Evolutionary conservation across 2,329 filamentous ascomycete genomes (phyloP).

Genomic region (Aspergillus aculeatus): DNA sequence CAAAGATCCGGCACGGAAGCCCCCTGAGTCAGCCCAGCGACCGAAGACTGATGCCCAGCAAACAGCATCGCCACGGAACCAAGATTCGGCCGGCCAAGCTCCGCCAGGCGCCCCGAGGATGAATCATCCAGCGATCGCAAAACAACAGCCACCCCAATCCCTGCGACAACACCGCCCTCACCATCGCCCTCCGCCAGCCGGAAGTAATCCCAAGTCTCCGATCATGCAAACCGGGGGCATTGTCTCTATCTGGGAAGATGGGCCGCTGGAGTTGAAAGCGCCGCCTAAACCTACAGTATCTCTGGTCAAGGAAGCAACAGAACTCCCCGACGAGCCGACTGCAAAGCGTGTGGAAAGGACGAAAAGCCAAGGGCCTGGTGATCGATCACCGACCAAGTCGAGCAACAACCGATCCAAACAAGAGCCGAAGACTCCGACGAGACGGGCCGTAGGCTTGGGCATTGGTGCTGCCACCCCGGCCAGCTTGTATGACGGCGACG

Average conservation of each 20-base stretch:
- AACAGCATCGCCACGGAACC: background rate
- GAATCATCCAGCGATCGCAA: background rate
- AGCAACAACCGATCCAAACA: constrained; percentile 17
- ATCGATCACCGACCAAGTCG: constrained; percentile 17
- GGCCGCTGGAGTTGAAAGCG: constrained; percentile 16
- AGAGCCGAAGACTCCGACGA: constrained; percentile 29
- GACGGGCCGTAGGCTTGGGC: constrained; percentile 29
- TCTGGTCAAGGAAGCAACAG: constrained; percentile 14
- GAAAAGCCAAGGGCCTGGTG: constrained; percentile 7
- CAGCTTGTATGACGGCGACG: constrained; percentile 48
- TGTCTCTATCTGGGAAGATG: constrained; percentile 44
- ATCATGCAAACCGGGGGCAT: constrained; percentile 24
- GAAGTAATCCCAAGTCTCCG: constrained; percentile 11
- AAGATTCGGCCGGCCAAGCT: background rate
- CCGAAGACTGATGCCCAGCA: background rate
- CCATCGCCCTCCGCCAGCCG: constrained; percentile 10
- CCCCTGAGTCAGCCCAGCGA: constrained; percentile 6
- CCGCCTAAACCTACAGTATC: constrained; percentile 18
- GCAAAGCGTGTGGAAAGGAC: background rate
- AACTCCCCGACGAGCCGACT: constrained; percentile 12
- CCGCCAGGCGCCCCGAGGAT: background rate
- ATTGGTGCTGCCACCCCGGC: constrained; percentile 40
- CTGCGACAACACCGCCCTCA: background rate
- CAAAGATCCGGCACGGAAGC: constrained; percentile 27
- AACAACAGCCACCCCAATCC: background rate